Conservation (phyloP, 352 stramenopile genomes). For the Saprolegnia parasitica region DNA sequence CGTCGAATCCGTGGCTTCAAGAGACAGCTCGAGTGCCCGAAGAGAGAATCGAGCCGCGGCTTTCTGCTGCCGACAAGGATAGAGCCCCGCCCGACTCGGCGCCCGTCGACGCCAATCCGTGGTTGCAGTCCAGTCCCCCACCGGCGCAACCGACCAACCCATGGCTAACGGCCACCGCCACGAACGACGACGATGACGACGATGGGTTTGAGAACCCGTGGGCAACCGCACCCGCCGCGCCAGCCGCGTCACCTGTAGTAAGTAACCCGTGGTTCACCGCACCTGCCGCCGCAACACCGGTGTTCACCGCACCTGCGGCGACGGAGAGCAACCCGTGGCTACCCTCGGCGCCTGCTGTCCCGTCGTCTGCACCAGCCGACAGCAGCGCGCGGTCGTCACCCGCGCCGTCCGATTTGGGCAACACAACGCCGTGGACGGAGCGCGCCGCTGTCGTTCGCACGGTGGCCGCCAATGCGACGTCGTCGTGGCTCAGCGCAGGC, state of each 20-base stretch:
- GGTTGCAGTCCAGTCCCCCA: not conserved
- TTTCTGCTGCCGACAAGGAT: not conserved
- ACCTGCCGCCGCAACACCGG: not conserved
- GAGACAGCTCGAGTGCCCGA: not conserved
- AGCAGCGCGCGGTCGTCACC: not conserved
- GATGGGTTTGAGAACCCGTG: not conserved
- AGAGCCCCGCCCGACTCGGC: not conserved
- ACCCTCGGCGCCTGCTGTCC: not conserved
- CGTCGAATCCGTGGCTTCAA: not conserved
- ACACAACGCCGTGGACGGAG: not conserved
- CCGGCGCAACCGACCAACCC: not conserved
- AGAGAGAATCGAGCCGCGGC: not conserved
- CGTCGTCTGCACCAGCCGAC: not conserved
- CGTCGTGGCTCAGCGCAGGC: constrained; percentile 8
- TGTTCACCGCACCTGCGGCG: too few relatives aligned
- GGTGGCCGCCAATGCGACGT: constrained; percentile 1
- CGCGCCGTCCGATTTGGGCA: not conserved
- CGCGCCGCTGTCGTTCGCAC: not conserved
- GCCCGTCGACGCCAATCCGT: not conserved
- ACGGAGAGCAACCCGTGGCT: constrained; percentile 5
- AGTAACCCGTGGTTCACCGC: not conserved
- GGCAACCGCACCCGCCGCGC: too few relatives aligned
- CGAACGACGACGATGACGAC: not conserved
- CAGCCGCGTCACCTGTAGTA: not conserved
- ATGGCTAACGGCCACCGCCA: not conserved